Percentiles rank a stretch among this genome's conserved stretches.
Evolutionary conservation across 1,139 yeast genomes (phyloP).

Genomic region (Saccharomycopsis hybrid): DNA sequence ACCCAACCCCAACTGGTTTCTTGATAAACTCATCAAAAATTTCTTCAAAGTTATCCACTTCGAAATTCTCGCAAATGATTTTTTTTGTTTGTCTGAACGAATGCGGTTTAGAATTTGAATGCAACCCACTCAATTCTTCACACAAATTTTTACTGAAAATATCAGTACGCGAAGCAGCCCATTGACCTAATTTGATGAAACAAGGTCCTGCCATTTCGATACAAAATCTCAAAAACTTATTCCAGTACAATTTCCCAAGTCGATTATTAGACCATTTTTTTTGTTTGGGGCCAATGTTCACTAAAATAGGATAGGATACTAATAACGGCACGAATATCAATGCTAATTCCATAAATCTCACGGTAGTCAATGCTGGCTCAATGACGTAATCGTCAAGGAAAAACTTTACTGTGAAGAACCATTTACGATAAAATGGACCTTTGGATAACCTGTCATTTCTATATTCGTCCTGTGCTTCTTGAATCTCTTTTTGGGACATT

Average conservation of each 20-base stretch:
- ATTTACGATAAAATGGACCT: conserved; percentile 7
- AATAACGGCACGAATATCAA: conserved; percentile 67
- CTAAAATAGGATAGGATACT: conserved; percentile 52
- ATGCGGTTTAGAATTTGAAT: conserved; percentile 79
- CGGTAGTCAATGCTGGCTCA: conserved; percentile 64
- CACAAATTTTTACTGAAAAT: conserved; percentile 80
- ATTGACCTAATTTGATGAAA: conserved; percentile 91
- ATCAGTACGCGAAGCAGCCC: conserved; percentile 99
- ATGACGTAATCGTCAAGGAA: conserved; percentile 44
- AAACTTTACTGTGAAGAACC: conserved; percentile 31
- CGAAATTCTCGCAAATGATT: conserved; percentile 56
- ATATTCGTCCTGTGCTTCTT: conserved; percentile 28
- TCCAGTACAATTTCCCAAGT: conserved; percentile 71
- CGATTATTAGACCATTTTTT: conserved; percentile 32
- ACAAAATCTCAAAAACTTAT: conserved; percentile 51
- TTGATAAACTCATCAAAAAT: conserved; percentile 75
- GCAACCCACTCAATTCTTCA: conserved; percentile 66
- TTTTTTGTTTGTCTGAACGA: conserved; percentile 52
- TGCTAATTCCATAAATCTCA: conserved; percentile 64
- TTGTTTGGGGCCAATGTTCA: conserved; percentile 30
- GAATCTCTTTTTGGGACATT: conserved; percentile 50
- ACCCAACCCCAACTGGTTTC: conserved; percentile 87
- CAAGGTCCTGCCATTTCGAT: conserved; percentile 91
- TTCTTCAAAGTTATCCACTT: conserved; percentile 47
- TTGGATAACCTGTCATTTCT: conserved; percentile 24